Evolutionary conservation across 306 rosid genomes (phyloP).

Genomic region (Quercus alba): DNA sequence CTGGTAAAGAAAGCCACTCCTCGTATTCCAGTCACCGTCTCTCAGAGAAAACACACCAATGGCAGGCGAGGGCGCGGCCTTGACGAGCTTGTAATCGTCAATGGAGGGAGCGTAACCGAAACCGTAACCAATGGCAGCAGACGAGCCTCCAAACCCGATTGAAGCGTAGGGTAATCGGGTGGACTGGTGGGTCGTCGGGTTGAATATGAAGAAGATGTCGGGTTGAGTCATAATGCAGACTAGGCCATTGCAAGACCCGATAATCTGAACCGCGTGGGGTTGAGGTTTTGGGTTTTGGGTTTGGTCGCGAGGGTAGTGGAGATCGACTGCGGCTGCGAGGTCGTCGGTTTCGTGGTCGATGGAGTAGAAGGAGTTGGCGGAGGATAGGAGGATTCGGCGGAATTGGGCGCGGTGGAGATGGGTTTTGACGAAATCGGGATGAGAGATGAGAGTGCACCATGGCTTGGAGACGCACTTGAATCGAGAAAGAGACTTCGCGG

Average conservation of each 20-base stretch:
- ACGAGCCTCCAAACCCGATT: not conserved
- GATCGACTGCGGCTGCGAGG: not conserved
- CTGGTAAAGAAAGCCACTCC: not conserved
- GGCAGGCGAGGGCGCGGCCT: not conserved
- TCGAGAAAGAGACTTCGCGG: not conserved
- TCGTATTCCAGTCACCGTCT: not conserved
- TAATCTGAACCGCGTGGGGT: not conserved
- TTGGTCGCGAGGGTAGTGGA: not conserved
- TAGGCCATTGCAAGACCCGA: not conserved
- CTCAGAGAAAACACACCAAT: not conserved
- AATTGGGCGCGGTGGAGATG: not conserved
- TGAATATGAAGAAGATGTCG: not conserved
- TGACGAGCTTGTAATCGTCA: not conserved
- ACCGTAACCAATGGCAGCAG: not conserved
- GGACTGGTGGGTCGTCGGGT: not conserved
- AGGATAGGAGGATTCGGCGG: not conserved
- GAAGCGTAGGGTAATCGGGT: not conserved
- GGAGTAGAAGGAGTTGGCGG: not conserved
- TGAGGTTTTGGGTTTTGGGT: not conserved
- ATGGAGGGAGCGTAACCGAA: not conserved
- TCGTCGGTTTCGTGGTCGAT: not conserved
- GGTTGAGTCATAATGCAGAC: not conserved
- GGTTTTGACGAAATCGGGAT: not conserved
- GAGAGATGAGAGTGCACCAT: not conserved
- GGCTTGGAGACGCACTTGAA: slow-evolving; percentile 4